These are phyloP conservation scores for Lentinus brumalis DNA, from an alignment of 768 basidiomycete genomes.

Conservation along the genomic window DNA sequence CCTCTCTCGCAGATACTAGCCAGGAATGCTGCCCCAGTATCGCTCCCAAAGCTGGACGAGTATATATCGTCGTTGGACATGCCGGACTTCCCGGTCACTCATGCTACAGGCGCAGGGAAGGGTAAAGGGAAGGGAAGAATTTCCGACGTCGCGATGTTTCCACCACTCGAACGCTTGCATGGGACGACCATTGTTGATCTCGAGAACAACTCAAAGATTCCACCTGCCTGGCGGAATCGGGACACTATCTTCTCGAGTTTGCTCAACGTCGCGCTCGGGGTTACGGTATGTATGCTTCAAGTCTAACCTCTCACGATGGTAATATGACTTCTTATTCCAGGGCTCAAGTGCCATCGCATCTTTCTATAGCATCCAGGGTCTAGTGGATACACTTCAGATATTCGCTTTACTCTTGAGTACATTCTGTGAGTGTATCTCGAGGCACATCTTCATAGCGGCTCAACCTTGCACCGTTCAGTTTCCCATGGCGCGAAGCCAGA, in stretches of 20 bases:
- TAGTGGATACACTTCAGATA: slow-evolving; percentile 69
- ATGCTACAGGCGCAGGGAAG: not conserved
- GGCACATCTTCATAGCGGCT: not conserved
- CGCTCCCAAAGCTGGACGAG: slow-evolving; percentile 62
- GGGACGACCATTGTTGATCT: slow-evolving; percentile 59
- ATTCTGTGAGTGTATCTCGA: slow-evolving; percentile 45
- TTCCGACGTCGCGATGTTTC: slow-evolving; percentile 49
- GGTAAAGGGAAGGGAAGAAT: slow-evolving; percentile 23
- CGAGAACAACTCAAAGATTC: slow-evolving; percentile 51
- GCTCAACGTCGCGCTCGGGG: slow-evolving; percentile 50
- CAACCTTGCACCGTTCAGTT: slow-evolving; percentile 2
- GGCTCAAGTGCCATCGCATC: slow-evolving; percentile 70
- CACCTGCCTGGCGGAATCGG: slow-evolving; percentile 58
- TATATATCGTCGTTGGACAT: slow-evolving; percentile 51
- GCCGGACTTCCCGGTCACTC: slow-evolving; percentile 40
- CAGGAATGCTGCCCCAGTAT: slow-evolving; percentile 57
- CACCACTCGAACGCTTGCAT: slow-evolving; percentile 59
- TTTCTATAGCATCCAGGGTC: slow-evolving; percentile 71
- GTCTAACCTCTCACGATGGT: not conserved
- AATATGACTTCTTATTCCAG: slow-evolving; percentile 34
- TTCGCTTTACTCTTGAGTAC: slow-evolving; percentile 72
- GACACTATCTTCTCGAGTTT: slow-evolving; percentile 50
- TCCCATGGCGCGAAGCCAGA: slow-evolving; percentile 26
- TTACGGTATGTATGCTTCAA: slow-evolving; percentile 46
- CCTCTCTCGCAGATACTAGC: slow-evolving; percentile 61